Evolutionary conservation across 345 rosid genomes (phyloP).

Genomic region (Ceriops decandra): DNA sequence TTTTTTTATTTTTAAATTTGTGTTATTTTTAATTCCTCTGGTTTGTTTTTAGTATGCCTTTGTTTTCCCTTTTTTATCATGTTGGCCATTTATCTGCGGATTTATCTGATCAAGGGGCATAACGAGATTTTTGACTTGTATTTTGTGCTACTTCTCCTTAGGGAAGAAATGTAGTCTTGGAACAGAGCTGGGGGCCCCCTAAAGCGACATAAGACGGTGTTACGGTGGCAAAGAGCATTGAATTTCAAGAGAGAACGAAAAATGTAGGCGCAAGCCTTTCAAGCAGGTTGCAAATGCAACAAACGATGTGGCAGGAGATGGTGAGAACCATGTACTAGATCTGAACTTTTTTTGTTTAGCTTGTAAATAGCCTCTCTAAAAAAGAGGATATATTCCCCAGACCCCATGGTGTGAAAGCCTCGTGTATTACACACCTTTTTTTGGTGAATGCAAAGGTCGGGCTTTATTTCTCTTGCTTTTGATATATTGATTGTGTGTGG

Average conservation of each 20-base stretch:
- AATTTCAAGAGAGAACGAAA: constrained; percentile 21
- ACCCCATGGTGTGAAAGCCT: no score
- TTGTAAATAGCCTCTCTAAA: neutral
- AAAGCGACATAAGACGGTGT: constrained; percentile 34
- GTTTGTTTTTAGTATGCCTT: no score
- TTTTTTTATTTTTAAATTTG: no score
- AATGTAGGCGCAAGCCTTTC: constrained; percentile 29
- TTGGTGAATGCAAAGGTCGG: no score
- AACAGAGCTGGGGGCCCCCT: constrained; percentile 28
- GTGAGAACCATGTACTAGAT: constrained; percentile 10
- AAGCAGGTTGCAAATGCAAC: constrained; percentile 35
- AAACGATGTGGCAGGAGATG: constrained; percentile 33
- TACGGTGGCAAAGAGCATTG: constrained; percentile 31
- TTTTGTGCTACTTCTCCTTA: neutral
- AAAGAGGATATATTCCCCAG: no score
- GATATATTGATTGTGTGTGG: no score
- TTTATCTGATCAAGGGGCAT: neutral
- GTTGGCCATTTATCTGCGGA: no score
- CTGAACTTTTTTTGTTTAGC: neutral
- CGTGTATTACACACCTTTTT: no score
- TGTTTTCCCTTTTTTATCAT: no score
- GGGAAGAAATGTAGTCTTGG: constrained; percentile 32
- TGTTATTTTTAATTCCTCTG: no score
- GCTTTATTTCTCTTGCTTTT: no score
- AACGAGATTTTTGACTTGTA: neutral